Conservation (phyloP, 306 rosid genomes). For the Gastrolobium bilobum region DNA sequence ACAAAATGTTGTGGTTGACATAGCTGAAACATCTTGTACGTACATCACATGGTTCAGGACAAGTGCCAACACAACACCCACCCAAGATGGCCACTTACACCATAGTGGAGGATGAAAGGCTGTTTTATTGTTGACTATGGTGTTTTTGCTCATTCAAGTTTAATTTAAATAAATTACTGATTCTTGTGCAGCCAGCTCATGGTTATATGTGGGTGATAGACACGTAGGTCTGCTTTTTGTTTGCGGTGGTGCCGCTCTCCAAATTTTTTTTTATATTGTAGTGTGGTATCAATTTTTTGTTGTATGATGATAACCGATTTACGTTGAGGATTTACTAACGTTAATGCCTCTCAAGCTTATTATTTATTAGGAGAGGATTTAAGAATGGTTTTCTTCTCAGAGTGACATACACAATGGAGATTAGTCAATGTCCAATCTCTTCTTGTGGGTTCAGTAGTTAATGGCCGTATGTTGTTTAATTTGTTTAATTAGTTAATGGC, state of each 20-base stretch:
- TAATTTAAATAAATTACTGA: not conserved
- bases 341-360: not conserved
- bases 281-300: not conserved
- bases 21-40: not conserved
- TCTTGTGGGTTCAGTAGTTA: not conserved
- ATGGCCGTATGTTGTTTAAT: not conserved
- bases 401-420: not conserved
- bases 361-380: not conserved
- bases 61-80: conserved; percentile 45
- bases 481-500: too few species aligned
- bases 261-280: not conserved
- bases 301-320: not conserved
- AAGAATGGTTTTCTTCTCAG: not conserved
- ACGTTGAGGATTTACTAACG: not conserved
- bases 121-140: conserved; percentile 39
- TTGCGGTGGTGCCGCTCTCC: conserved; percentile 1
- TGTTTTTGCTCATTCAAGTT: not conserved
- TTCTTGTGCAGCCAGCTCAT: conserved; percentile 47
- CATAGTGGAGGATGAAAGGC: conserved; percentile 54
- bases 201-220: not conserved
- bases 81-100: conserved; percentile 54
- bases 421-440: not conserved
- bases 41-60: conserved; percentile 24
- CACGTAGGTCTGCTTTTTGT: not conserved
- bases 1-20: conserved; percentile 53